Percentiles rank a stretch among this genome's conserved stretches.
phyloP scores from a whole-genome alignment of 2,329 filamentous ascomycete genomes.

The Fusarium buharicum region DNA sequence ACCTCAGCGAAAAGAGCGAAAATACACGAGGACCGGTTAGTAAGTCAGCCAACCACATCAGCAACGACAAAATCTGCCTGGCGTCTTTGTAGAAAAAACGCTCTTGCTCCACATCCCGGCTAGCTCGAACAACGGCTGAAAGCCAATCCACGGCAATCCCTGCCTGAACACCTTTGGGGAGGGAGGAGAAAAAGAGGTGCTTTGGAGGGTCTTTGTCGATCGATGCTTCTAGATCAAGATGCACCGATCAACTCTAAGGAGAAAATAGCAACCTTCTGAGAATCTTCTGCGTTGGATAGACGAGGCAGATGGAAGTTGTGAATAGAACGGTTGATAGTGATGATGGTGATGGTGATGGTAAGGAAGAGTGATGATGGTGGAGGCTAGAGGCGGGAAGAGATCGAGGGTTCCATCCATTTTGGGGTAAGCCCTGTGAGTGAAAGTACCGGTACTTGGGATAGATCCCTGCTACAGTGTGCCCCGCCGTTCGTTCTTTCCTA shows the following conservation, averaged over 20 bases:
- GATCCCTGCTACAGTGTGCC: constrained; percentile 40
- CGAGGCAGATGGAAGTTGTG: constrained; percentile 13
- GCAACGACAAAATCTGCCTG: constrained; percentile 26
- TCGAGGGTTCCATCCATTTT: constrained; percentile 37
- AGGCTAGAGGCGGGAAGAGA: constrained; percentile 38
- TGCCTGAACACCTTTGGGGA: constrained; percentile 14
- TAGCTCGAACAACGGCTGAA: constrained; percentile 33
- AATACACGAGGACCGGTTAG: constrained; percentile 11
- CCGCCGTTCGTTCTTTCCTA: constrained; percentile 21
- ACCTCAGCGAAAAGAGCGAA: constrained; percentile 11
- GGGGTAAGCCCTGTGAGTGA: constrained; percentile 17
- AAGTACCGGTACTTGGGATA: constrained; percentile 40
- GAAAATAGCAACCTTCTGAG: constrained; percentile 12
- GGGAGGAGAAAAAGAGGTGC: constrained; percentile 2
- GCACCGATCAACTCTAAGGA: background rate
- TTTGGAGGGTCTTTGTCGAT: constrained; percentile 14
- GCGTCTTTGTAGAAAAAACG: constrained; percentile 31
- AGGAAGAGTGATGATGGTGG: background rate
- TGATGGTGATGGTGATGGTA: constrained; percentile 14
- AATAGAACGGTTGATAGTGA: constrained; percentile 6
- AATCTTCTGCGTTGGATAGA: constrained; percentile 12
- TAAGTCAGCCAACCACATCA: constrained; percentile 13
- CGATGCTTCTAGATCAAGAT: background rate
- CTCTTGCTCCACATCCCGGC: constrained; percentile 36
- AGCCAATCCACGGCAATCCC: constrained; percentile 22